Percentiles rank a stretch among this genome's conserved stretches.
phyloP scores from a whole-genome alignment of 169 alveolate genomes.

The Sarcocystis neurona region DNA sequence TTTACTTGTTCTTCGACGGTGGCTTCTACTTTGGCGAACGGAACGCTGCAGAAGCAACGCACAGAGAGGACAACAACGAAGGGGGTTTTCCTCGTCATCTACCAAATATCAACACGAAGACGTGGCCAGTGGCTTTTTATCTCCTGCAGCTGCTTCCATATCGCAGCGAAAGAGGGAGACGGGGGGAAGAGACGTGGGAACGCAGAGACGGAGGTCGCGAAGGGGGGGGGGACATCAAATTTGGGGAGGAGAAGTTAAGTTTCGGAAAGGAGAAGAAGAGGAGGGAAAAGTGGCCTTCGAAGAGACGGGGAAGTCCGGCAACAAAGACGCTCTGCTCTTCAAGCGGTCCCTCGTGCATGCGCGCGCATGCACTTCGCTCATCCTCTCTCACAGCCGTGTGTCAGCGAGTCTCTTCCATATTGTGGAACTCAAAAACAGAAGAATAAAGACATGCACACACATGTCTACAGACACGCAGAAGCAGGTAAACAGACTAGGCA shows the following conservation, averaged over 20 bases:
- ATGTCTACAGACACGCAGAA: not conserved
- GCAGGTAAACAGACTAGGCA: not conserved
- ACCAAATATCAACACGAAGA: too few species aligned
- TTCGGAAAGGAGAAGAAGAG: not conserved
- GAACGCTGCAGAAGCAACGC: constrained; percentile 71
- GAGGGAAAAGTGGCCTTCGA: too few species aligned
- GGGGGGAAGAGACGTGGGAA: too few species aligned
- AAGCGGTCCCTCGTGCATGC: too few species aligned
- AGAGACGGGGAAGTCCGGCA: too few species aligned
- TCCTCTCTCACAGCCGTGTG: too few species aligned
- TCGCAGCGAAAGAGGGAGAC: too few species aligned
- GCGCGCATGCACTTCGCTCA: too few species aligned
- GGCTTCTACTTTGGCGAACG: constrained; percentile 85
- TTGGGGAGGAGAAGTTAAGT: not conserved
- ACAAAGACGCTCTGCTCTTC: too few species aligned
- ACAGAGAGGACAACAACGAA: not conserved
- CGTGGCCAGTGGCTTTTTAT: too few species aligned
- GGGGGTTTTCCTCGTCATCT: not conserved
- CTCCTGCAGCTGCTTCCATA: too few species aligned
- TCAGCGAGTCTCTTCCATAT: not conserved
- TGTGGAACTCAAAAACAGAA: not conserved
- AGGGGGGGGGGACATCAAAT: not conserved
- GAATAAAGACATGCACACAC: not conserved
- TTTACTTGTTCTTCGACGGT: constrained; percentile 81
- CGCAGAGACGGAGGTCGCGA: too few species aligned